A percentile compares a stretch with the other conserved stretches of the same genome.
Evolutionary conservation across 805 yeast genomes (phyloP).

Genomic region (Myxozyma lipomycoides): DNA sequence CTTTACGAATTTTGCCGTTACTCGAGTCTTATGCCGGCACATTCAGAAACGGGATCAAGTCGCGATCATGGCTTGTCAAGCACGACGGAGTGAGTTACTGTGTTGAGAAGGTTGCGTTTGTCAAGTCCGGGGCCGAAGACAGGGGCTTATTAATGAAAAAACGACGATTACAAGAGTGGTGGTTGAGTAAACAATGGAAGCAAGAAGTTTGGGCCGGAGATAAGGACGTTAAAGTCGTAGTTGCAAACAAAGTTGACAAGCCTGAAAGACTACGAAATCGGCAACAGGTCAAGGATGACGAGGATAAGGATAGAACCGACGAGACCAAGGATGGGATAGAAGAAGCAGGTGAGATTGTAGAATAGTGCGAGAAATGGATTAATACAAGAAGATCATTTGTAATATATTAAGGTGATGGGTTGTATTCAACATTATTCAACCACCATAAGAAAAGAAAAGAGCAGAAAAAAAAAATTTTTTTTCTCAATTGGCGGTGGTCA

Average conservation of each 20-base stretch:
- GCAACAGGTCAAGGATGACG: too few species aligned
- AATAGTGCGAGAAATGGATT: too few species aligned
- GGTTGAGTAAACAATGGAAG: conserved; percentile 15
- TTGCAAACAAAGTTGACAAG: not conserved
- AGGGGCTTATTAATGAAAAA: conserved; percentile 33
- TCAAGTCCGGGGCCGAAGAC: conserved; percentile 36
- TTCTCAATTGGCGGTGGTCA: too few species aligned
- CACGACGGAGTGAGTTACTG: conserved; percentile 82
- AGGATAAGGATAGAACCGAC: too few species aligned
- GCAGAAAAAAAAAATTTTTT: too few species aligned
- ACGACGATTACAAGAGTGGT: conserved; percentile 37
- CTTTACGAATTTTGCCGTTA: conserved; percentile 63
- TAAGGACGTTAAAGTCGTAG: not conserved
- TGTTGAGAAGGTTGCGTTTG: conserved; percentile 48
- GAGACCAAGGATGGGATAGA: too few species aligned
- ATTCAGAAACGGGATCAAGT: conserved; percentile 62
- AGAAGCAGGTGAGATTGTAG: too few species aligned
- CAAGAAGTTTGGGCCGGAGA: conserved; percentile 17
- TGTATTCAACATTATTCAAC: too few species aligned
- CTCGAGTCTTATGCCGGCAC: conserved; percentile 62
- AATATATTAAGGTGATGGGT: too few species aligned
- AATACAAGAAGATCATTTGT: too few species aligned
- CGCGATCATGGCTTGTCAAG: conserved; percentile 64
- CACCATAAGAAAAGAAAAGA: too few species aligned
- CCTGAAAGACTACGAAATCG: too few species aligned